Evolutionary conservation across 352 stramenopile species (phyloP).

Genomic region (Pythium periplocum): DNA sequence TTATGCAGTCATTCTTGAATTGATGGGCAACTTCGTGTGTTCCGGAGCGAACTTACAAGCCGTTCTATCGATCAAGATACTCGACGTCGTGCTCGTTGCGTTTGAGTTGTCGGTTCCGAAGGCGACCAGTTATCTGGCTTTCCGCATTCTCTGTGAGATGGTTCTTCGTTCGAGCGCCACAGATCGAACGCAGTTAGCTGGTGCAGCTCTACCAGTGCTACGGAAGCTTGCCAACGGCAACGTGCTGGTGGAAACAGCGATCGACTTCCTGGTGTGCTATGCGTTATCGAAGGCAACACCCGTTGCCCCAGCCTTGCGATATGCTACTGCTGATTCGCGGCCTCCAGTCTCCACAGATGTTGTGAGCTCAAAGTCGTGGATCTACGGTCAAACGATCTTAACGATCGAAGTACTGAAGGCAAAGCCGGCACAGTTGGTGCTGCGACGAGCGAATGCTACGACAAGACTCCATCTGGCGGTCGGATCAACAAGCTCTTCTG

Average conservation of each 20-base stretch:
- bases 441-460: conserved; percentile 19
- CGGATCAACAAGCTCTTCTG: too few relatives aligned
- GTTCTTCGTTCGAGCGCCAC: conserved; percentile 34
- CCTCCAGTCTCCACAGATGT: neutral
- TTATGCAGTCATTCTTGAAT: conserved; percentile 52
- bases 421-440: conserved; percentile 11
- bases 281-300: conserved; percentile 27
- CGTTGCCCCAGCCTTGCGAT: neutral
- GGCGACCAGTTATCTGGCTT: conserved; percentile 55
- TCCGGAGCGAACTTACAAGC: too few relatives aligned
- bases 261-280: conserved; percentile 80
- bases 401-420: conserved; percentile 14
- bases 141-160: conserved; percentile 59
- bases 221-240: conserved; percentile 3
- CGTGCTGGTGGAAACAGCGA: conserved; percentile 49
- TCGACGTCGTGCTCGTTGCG: conserved; percentile 49
- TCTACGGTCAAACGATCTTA: conserved; percentile 17
- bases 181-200: conserved; percentile 44
- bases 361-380: conserved; percentile 7
- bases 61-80: neutral
- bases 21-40: conserved; percentile 39
- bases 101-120: conserved; percentile 54
- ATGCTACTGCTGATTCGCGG: neutral
- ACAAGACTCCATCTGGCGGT: neutral
- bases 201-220: conserved; percentile 32